These are phyloP conservation scores for Diaporthe batatas DNA, from an alignment of 2,329 filamentous ascomycete species.

Conservation along the genomic window DNA sequence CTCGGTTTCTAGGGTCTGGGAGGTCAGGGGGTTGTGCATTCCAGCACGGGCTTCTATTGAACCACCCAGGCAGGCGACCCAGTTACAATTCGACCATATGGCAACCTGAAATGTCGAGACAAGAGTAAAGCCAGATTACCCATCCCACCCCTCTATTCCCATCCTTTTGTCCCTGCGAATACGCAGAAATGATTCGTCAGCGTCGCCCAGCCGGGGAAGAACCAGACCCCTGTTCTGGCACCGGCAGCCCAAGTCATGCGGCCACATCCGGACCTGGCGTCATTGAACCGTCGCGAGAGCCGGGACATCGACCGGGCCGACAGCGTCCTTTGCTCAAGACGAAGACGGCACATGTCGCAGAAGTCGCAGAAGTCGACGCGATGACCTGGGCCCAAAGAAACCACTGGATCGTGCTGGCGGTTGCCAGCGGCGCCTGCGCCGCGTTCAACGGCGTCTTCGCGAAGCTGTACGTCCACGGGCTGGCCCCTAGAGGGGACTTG, in stretches of 20 bases:
- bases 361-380: conserved; percentile 39
- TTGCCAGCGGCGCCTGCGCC: conserved; percentile 82
- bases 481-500: background rate
- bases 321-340: conserved; percentile 45
- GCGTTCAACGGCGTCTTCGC: conserved; percentile 88
- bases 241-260: conserved; percentile 25
- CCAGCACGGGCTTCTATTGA: conserved; percentile 14
- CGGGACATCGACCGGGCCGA: conserved; percentile 42
- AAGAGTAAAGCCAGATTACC: background rate
- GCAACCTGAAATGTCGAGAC: background rate
- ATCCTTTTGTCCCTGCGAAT: conserved; percentile 36
- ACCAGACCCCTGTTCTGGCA: conserved; percentile 39
- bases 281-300: conserved; percentile 24
- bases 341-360: conserved; percentile 30
- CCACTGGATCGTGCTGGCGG: conserved; percentile 76
- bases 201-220: conserved; percentile 43
- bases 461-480: conserved; percentile 70
- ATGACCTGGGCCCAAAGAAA: conserved; percentile 50
- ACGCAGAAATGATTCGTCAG: conserved; percentile 45
- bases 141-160: background rate
- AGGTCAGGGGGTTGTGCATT: background rate
- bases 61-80: background rate
- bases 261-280: conserved; percentile 14
- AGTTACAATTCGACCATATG: background rate
- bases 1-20: background rate